Base-by-base conservation (phyloP, 129 eudicot genomes). In the Rutidosis leptorrhynchoides region DNA sequence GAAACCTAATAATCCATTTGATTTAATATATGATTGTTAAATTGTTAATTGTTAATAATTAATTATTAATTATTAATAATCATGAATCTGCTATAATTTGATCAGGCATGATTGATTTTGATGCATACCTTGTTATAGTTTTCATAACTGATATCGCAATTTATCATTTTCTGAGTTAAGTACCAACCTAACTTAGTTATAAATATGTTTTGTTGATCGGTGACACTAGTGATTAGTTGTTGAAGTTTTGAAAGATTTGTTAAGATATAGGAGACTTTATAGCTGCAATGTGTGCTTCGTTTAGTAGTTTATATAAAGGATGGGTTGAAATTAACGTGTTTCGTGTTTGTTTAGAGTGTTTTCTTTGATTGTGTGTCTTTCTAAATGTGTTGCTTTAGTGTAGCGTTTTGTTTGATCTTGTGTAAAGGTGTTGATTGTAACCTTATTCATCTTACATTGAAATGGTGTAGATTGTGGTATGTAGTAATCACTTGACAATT, bases 401-500 rank as follows among this genome's bases (percentile, higher is more conserved):
- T 48, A 48, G 54, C 3, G 0, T 49, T 49, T 17, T 20, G 3
- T 17, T n/a, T 19, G 22, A n/a, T 25, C n/a, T 12, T 62, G 32
- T 19, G 16, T 40, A 40, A n/a, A 40, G 46, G 46, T 40, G 48
- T 19, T 60, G 26, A 30, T 58, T 43, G 59, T 4, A 62, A 70
- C 49, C 22, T 73, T 58, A 40, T 40, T 40, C 22, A 20, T 19
- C 28, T 12, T 16, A 32, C 22, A 7, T 35, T 32, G 22, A 26
- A 23, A 16, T 28, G 37, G 42, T 65, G 56, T 70, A 89, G 97
- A 83, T 94, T 51, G 58, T 81, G n/a, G 93, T 89, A 52, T 94
- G 99, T 40, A 86, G 97, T 70, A 86, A 94, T 77, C 69, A 83
- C 40, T 25, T 94, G 81, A 69, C 23, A 53, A 46, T 84, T 25